Percentiles rank a stretch among this genome's conserved stretches.
Evolutionary conservation across 345 rosid species (phyloP).

Genomic region (Eucalyptus paniculata): DNA sequence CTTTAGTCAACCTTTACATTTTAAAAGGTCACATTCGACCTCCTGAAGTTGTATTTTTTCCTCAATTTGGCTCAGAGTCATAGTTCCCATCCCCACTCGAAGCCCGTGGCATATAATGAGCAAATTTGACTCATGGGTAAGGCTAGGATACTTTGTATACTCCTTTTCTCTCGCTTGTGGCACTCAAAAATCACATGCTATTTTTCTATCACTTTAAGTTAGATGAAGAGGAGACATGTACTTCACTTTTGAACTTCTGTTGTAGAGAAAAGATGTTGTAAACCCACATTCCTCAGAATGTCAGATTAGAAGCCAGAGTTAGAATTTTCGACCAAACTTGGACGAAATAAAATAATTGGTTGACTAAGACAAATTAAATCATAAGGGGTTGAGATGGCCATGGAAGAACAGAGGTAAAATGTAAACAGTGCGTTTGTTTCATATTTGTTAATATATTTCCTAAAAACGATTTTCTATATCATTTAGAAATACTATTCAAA

Average conservation of each 20-base stretch:
- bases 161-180: not conserved
- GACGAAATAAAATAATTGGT: not conserved
- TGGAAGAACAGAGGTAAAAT: not conserved
- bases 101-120: not conserved
- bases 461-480: not conserved
- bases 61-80: not conserved
- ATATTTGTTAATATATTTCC: not conserved
- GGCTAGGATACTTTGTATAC: not conserved
- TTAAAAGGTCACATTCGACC: not conserved
- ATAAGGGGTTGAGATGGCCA: not conserved
- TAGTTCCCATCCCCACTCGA: not conserved
- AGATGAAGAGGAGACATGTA: not conserved
- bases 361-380: not conserved
- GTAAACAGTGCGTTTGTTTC: not conserved
- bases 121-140: not conserved
- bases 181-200: not conserved
- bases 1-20: not conserved
- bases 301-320: not conserved
- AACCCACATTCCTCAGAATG: not conserved
- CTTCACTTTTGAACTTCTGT: not conserved
- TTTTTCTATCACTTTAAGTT: not conserved
- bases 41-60: not conserved
- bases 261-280: not conserved
- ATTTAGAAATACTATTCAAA: not conserved
- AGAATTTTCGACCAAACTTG: not conserved